Conservation (phyloP, 225 moss, liverwort and hornwort species). For the Asterella californica region DNA sequence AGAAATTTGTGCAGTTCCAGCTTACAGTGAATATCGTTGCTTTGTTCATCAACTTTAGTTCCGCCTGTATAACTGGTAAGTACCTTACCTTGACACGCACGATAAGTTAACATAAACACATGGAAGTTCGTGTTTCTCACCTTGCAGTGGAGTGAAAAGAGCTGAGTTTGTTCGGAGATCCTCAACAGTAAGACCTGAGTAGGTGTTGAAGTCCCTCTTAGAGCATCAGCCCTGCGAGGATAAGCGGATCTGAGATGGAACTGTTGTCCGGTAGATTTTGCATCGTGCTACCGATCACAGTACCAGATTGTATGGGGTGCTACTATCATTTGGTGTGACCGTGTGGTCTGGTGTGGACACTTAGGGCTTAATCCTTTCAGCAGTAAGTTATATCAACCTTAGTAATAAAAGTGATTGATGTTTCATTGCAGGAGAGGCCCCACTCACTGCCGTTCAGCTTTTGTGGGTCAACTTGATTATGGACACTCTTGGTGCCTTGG, state of each 20-base stretch:
- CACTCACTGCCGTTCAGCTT: constrained; percentile 92
- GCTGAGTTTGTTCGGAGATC: not conserved
- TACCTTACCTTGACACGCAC: not conserved
- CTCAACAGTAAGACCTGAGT: too few species aligned
- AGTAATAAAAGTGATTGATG: not conserved
- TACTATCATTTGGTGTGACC: too few species aligned
- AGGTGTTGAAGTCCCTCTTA: not conserved
- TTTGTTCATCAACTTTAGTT: constrained; percentile 74
- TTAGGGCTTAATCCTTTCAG: too few species aligned
- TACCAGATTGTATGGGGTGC: not conserved
- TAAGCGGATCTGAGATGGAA: not conserved
- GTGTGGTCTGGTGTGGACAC: too few species aligned
- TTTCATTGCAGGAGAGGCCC: constrained; percentile 63
- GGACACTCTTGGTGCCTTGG: constrained; percentile 94
- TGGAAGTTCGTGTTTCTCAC: not conserved
- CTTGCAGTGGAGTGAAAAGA: not conserved
- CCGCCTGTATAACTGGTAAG: constrained; percentile 89
- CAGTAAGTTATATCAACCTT: not conserved
- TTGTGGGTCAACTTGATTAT: constrained; percentile 98
- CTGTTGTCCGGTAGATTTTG: not conserved
- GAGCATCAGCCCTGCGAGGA: not conserved
- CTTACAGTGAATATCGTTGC: constrained; percentile 92
- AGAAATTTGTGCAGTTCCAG: constrained; percentile 98
- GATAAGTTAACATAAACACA: not conserved
- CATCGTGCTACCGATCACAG: not conserved